phyloP scores from a whole-genome alignment of 2,329 filamentous ascomycete genomes.

The Xylariaceae sp. region DNA sequence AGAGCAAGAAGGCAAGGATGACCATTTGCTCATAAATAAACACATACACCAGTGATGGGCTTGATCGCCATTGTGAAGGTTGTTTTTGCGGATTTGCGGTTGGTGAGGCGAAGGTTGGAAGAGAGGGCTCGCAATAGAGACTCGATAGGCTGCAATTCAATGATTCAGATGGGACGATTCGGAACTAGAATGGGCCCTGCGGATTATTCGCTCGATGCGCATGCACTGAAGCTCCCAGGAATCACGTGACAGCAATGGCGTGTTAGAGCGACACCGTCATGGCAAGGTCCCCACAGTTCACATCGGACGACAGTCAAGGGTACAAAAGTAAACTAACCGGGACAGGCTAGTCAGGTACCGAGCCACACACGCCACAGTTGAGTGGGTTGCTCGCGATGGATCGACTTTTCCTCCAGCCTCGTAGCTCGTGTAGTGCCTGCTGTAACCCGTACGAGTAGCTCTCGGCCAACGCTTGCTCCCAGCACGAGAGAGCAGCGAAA shows the following conservation, averaged over 20 bases:
- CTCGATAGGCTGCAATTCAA: constrained; percentile 8
- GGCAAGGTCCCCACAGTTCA: background rate
- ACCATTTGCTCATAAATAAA: constrained; percentile 33
- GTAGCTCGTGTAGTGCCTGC: background rate
- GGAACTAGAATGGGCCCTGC: constrained; percentile 19
- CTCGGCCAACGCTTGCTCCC: constrained; percentile 4
- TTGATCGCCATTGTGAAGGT: constrained; percentile 47
- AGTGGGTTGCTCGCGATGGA: background rate
- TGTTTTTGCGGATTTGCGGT: constrained; percentile 16
- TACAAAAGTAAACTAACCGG: background rate
- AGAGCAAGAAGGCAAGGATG: constrained; percentile 1
- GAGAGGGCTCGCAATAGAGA: constrained; percentile 2
- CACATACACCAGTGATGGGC: constrained; percentile 57
- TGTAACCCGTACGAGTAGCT: background rate
- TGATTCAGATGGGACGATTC: constrained; percentile 19
- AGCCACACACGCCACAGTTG: constrained; percentile 4
- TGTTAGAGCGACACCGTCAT: background rate
- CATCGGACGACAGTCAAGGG: background rate
- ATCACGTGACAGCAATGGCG: background rate
- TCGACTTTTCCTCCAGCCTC: constrained; percentile 3
- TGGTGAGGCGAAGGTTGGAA: constrained; percentile 7
- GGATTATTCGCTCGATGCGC: constrained; percentile 18
- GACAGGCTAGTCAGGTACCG: background rate
- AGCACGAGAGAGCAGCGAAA: constrained; percentile 6
- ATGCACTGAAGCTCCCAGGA: background rate